phyloP scores from a whole-genome alignment of 306 rosid species.

The Acacia confusa region DNA sequence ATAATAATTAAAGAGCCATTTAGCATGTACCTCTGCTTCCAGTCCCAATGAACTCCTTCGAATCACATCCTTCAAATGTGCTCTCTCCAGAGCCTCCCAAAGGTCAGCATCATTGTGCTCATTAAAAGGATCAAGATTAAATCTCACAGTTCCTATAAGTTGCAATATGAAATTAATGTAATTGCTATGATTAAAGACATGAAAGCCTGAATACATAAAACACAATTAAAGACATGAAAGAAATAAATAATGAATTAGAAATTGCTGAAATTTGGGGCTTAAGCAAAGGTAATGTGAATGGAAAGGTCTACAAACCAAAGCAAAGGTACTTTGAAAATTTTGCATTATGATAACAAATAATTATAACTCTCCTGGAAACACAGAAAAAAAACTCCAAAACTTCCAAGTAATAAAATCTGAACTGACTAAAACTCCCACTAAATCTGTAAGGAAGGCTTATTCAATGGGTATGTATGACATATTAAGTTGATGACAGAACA shows the following conservation, averaged over 20 bases:
- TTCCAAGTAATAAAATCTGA: background rate
- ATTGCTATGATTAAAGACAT: slow-evolving; percentile 8
- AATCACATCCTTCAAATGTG: slow-evolving; percentile 83
- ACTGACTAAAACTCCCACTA: background rate
- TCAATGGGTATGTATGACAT: background rate
- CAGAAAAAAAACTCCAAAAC: background rate
- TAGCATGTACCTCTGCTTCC: slow-evolving; percentile 70
- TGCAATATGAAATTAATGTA: slow-evolving; percentile 14
- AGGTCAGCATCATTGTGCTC: slow-evolving; percentile 91
- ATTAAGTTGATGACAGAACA: background rate
- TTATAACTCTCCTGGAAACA: too few relatives aligned
- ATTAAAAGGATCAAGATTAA: slow-evolving; percentile 84
- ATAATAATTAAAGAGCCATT: slow-evolving; percentile 11
- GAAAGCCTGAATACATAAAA: background rate
- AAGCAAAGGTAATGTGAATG: background rate
- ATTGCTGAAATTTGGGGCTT: background rate
- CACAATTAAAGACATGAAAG: slow-evolving; percentile 2
- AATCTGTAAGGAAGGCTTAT: background rate
- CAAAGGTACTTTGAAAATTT: background rate
- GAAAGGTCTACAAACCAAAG: background rate
- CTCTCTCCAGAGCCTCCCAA: slow-evolving; percentile 94
- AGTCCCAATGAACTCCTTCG: slow-evolving; percentile 77
- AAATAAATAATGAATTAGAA: background rate
- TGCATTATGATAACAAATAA: background rate
- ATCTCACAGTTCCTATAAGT: slow-evolving; percentile 74